Base-by-base conservation (phyloP, 1,139 yeast species). In the Debaryomyces sp. region DNA sequence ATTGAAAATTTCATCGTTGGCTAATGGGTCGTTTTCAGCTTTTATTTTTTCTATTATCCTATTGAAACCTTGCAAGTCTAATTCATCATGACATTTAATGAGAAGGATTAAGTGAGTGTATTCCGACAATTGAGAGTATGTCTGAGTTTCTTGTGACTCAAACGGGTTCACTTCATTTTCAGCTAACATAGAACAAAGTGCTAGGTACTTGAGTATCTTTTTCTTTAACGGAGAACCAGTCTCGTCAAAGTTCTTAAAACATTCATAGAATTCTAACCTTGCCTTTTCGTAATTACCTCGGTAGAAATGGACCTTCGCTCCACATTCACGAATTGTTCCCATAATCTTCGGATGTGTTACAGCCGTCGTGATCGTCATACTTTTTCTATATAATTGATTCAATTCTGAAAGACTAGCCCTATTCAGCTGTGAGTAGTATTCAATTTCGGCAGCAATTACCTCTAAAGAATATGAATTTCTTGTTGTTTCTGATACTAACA, bases 221-320 rank as follows among this genome's bases (percentile, higher is more conserved):
- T 89, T 77, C 52, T 76, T 75, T 43, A 71, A 71, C 18, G 72
- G 64, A 48, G 87, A 82, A 1, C 95, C 96, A 24, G 89, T 86
- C 64, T 88, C 96, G 62, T 89, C 95, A 63, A 83, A 88, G 54
- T 80, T 84, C 57, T 85, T 85, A 65, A 89, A 89, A 46, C 89
- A 77, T 56, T 85, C 90, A 60, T 85, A 87, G 57, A 87, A 85
- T 52, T 81, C 86, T 41, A 76, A 71, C 33, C 88, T 76, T 0
- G 96, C 90, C 45, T 68, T 67, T 41, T 79, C 83, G 73, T 79
- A 89, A 53, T 83, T 80, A 13, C 78, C 76, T 44, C 82, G 77
- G 54, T 79, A 75, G 75, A 87, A 83, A 49, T 81, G 80, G 56
- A 88, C 77, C 53, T 83, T 78, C 2, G 90, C 96, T 0, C 91